These are phyloP conservation scores for Didymella sp. DNA, from an alignment of 2,329 filamentous ascomycete genomes.

Conservation along the genomic window DNA sequence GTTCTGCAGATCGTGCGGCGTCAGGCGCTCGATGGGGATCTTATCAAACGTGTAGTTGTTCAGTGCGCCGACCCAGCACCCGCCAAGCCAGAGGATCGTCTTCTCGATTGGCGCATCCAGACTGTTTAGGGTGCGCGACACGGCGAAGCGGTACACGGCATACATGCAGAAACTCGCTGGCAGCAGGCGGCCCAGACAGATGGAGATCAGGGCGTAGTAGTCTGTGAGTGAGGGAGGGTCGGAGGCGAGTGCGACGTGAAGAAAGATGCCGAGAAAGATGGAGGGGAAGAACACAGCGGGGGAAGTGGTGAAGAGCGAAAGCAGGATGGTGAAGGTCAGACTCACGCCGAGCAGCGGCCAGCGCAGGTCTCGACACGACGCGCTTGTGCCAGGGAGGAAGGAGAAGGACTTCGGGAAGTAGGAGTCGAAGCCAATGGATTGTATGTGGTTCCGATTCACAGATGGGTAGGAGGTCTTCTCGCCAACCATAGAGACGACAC, in stretches of 20 bases:
- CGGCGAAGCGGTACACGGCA: slow-evolving; percentile 85
- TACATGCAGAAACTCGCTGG: slow-evolving; percentile 87
- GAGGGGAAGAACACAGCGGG: slow-evolving; percentile 84
- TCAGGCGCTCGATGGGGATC: slow-evolving; percentile 93
- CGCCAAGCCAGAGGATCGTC: slow-evolving; percentile 86
- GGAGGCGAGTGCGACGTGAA: slow-evolving; percentile 87
- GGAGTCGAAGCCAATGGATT: slow-evolving; percentile 79
- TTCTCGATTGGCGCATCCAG: slow-evolving; percentile 88
- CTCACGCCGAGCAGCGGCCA: slow-evolving; percentile 87
- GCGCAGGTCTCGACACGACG: slow-evolving; percentile 76
- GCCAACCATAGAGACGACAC: slow-evolving; percentile 77
- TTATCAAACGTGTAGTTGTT: slow-evolving; percentile 95
- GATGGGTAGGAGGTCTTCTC: slow-evolving; percentile 68
- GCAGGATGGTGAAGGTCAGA: slow-evolving; percentile 74
- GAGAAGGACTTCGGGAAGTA: slow-evolving; percentile 88
- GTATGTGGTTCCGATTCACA: slow-evolving; percentile 74
- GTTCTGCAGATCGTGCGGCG: slow-evolving; percentile 82
- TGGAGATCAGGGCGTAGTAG: slow-evolving; percentile 75
- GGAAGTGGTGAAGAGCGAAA: slow-evolving; percentile 83
- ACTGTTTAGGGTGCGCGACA: slow-evolving; percentile 72
- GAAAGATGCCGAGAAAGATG: slow-evolving; percentile 82
- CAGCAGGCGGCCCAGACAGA: slow-evolving; percentile 79
- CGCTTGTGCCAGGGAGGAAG: slow-evolving; percentile 71
- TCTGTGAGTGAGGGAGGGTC: slow-evolving; percentile 77
- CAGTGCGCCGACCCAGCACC: slow-evolving; percentile 87